Percentiles rank a stretch among this genome's conserved stretches.
Evolutionary conservation across 352 stramenopile genomes (phyloP).

Genomic region (Pythium biforme): DNA sequence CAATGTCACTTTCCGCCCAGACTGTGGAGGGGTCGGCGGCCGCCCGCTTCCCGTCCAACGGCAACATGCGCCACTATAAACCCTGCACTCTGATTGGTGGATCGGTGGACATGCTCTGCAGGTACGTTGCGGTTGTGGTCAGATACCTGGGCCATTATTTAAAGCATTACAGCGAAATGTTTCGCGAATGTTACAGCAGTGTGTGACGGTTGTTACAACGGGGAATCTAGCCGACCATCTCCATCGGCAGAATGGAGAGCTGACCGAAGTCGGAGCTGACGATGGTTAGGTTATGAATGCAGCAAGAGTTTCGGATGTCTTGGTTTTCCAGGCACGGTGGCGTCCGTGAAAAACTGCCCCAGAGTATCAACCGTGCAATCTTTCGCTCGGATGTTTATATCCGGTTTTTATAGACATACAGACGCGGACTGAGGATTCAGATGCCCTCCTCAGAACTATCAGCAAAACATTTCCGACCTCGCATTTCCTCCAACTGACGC

Average conservation of each 20-base stretch:
- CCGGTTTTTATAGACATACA: too few relatives aligned
- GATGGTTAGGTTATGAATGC: neutral
- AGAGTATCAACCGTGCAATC: too few relatives aligned
- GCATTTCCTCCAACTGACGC: too few relatives aligned
- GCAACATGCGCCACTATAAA: neutral
- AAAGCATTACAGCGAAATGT: conserved; percentile 10
- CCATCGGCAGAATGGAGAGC: neutral
- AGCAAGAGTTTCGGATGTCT: neutral
- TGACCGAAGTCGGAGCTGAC: conserved; percentile 27
- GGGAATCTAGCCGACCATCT: conserved; percentile 16
- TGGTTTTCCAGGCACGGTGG: too few relatives aligned
- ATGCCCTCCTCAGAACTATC: too few relatives aligned
- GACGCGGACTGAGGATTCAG: too few relatives aligned
- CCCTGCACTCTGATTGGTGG: conserved; percentile 11
- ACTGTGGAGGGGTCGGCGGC: neutral
- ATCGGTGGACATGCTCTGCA: neutral
- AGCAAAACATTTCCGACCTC: too few relatives aligned
- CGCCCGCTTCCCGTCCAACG: neutral
- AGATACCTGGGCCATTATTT: conserved; percentile 4
- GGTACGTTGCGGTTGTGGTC: conserved; percentile 16
- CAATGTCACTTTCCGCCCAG: conserved; percentile 19
- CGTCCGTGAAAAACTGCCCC: too few relatives aligned
- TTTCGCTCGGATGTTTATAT: too few relatives aligned
- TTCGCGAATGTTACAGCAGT: conserved; percentile 27
- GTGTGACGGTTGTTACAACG: conserved; percentile 24